Base-by-base conservation (phyloP, 306 rosid species). In the Abrus pulchellus region DNA sequence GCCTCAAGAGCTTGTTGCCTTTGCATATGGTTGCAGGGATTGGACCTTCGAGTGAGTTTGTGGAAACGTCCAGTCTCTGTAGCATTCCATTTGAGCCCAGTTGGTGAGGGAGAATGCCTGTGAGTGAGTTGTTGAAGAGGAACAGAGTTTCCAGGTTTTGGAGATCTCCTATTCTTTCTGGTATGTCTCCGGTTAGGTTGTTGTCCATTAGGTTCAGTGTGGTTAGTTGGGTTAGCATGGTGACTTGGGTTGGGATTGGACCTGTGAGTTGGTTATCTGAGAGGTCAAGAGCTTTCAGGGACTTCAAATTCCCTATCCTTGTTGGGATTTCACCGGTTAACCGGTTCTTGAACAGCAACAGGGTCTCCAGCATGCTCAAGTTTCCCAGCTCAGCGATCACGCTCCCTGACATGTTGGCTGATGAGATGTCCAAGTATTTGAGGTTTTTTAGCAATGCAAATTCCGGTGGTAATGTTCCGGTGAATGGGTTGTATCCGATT, bases 1-100 rank as follows among this genome's bases (percentile, higher is more conserved):
- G 88, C 83, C 52, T 93, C 20, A 38, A 3, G 5, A 96, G 91
- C 36, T 74, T 86, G 87, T 88, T 86, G 1, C 97, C 97, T 1
- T 48, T 68, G 86, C 98, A 96, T 27, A 93, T 72, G 38, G 67
- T 78, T 3, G 77, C 80, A 0, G 97, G 98, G 14, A 93, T 85
- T n/a, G 97, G 86, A 72, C 99, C 99, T 2, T 90, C 77, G 56
- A 96, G 89, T 8, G 88, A 82, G 78, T 96, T 96, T 8, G 99
- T 87, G 7, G 97, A 93, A 6, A 96, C 87, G 29, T 96, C 99
- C 0, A 96, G 80, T 43, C 13, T 75, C 32, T 56, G 77, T 3
- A 93, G 82, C 71, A 87, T 81, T 3, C 78, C 88, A 50, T 88
- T 93, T 40, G 76, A 73, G 9, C 99, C 99, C 1, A 96, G 88